Conservation (phyloP, 78 protist species). For the Reticulomyxa filosa region DNA sequence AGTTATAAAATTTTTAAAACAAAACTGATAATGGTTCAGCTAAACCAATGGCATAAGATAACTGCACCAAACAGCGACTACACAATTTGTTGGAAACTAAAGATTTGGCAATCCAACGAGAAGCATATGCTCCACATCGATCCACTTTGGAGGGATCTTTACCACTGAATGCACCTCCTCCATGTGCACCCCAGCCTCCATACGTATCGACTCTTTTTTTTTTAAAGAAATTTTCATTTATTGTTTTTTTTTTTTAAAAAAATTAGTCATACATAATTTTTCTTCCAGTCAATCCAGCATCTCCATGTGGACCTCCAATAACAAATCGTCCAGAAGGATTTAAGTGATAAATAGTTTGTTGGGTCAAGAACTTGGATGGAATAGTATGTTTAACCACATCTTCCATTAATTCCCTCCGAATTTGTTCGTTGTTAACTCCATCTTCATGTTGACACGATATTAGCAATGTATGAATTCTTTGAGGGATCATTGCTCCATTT, state of each 20-base stretch:
- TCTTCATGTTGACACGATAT: conserved; percentile 94
- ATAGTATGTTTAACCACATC: conserved; percentile 58
- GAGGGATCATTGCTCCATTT: conserved; percentile 55
- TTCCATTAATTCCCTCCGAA: conserved; percentile 44
- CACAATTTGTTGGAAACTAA: conserved; percentile 79
- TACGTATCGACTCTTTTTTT: too few relatives aligned
- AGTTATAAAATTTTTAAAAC: too few relatives aligned
- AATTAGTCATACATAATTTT: too few relatives aligned
- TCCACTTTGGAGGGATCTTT: conserved; percentile 99
- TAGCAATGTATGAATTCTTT: conserved; percentile 86
- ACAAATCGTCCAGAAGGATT: conserved; percentile 93
- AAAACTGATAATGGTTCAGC: conserved; percentile 88
- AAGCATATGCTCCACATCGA: conserved; percentile 97
- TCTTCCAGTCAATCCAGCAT: conserved; percentile 99
- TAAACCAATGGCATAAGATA: conserved; percentile 98
- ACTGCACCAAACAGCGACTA: conserved; percentile 76
- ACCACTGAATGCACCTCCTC: conserved; percentile 99
- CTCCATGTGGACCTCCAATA: conserved; percentile 94
- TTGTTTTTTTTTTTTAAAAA: too few relatives aligned
- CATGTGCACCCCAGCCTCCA: conserved; percentile 99
- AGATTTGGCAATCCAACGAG: conserved; percentile 99
- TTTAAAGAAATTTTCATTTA: too few relatives aligned
- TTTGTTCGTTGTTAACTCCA: conserved; percentile 28
- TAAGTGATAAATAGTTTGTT: conserved; percentile 81
- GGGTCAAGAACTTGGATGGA: conserved; percentile 70